Evolutionary conservation across 2,329 filamentous ascomycete species (phyloP).

Genomic region (Diaporthe sp.): DNA sequence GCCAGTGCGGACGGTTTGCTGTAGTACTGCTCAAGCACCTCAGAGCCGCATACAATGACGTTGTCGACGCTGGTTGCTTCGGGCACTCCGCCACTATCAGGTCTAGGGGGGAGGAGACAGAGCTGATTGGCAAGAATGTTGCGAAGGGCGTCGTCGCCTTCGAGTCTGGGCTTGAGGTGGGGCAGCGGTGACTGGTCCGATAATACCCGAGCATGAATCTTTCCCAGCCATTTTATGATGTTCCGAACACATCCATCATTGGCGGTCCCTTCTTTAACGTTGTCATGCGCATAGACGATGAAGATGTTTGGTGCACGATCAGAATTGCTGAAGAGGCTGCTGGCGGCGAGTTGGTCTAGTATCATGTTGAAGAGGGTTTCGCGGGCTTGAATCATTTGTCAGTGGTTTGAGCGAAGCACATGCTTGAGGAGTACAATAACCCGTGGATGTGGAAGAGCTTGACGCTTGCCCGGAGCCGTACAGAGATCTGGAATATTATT

Average conservation of each 20-base stretch:
- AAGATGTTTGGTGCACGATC: not conserved
- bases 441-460: too few relatives aligned
- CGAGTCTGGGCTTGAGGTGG: not conserved
- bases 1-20: not conserved
- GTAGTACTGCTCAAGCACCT: not conserved
- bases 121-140: slow-evolving; percentile 12
- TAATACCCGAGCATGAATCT: not conserved
- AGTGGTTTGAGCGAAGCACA: too few relatives aligned
- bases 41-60: not conserved
- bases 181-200: not conserved
- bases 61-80: not conserved
- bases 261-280: not conserved
- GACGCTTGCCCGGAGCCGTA: too few relatives aligned
- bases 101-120: not conserved
- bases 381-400: not conserved
- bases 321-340: not conserved
- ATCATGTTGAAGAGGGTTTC: not conserved
- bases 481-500: too few relatives aligned
- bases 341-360: not conserved
- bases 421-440: too few relatives aligned
- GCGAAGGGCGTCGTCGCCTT: not conserved
- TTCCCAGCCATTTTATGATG: not conserved
- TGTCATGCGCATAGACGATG: slow-evolving; percentile 4
- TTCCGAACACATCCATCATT: not conserved
- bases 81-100: not conserved